Percentiles rank a stretch among this genome's conserved stretches.
phyloP scores from a whole-genome alignment of 225 moss, liverwort and hornwort genomes.

The Antitrichia curtipendula region DNA sequence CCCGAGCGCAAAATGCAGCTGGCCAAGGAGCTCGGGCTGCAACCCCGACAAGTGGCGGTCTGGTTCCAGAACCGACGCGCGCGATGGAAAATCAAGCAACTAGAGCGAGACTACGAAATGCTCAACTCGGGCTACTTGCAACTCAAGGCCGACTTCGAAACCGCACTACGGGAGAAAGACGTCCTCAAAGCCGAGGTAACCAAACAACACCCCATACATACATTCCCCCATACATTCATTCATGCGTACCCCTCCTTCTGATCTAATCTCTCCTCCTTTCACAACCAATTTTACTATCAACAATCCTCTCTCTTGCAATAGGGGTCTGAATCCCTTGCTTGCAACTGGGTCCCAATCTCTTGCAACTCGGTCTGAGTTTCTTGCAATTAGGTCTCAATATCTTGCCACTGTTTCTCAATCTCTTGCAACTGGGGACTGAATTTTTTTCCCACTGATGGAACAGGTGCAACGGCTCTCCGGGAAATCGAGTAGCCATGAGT shows the following conservation, averaged over 20 bases:
- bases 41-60: constrained; percentile 90
- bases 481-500: constrained; percentile 1
- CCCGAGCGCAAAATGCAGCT: constrained; percentile 98
- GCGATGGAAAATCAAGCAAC: constrained; percentile 91
- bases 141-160: constrained; percentile 60
- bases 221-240: neutral
- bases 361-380: neutral
- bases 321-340: neutral
- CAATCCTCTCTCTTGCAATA: neutral
- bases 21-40: constrained; percentile 81
- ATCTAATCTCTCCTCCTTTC: neutral
- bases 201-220: neutral
- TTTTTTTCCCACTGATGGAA: neutral
- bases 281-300: neutral
- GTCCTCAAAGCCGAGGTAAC: constrained; percentile 54
- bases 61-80: constrained; percentile 99
- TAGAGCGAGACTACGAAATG: constrained; percentile 90
- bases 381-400: neutral
- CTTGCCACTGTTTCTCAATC: neutral
- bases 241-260: neutral
- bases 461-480: constrained; percentile 30
- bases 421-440: neutral
- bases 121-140: constrained; percentile 54
- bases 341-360: neutral
- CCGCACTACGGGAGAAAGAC: constrained; percentile 16